Percentiles rank a stretch among this genome's conserved stretches.
These are phyloP conservation scores for Orbilia quercus DNA, from an alignment of 2,329 filamentous ascomycete species.

Conservation along the genomic window DNA sequence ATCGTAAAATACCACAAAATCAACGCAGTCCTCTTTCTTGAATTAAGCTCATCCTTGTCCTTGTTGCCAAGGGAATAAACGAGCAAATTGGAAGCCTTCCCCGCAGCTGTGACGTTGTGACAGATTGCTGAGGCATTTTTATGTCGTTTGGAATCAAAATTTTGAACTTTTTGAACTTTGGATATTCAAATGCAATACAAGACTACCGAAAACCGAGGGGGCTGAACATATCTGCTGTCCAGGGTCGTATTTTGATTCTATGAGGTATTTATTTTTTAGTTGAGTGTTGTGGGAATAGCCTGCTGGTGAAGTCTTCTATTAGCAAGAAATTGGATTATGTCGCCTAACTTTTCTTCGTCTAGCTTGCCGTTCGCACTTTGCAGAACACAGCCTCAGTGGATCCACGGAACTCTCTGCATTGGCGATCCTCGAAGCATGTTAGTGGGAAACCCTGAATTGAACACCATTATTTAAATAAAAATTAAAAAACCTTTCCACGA, in stretches of 20 bases:
- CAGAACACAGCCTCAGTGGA: conserved; percentile 50
- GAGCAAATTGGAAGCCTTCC: conserved; percentile 35
- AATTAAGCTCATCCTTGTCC: conserved; percentile 28
- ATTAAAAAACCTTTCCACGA: conserved; percentile 30
- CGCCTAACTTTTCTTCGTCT: conserved; percentile 15
- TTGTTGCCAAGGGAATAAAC: conserved; percentile 16
- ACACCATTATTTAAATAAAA: conserved; percentile 5
- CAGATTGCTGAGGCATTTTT: too few relatives aligned
- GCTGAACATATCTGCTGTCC: too few relatives aligned
- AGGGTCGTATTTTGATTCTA: too few relatives aligned
- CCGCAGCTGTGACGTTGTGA: neutral
- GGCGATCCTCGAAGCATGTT: conserved; percentile 15
- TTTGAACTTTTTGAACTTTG: too few relatives aligned
- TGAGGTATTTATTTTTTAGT: conserved; percentile 40
- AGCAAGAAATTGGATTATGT: neutral
- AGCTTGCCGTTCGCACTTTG: conserved; percentile 1
- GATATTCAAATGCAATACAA: too few relatives aligned
- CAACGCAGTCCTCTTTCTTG: conserved; percentile 7
- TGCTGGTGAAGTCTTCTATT: neutral
- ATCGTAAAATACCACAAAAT: too few relatives aligned
- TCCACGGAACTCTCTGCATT: conserved; percentile 29
- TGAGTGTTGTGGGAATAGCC: neutral
- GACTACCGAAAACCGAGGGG: too few relatives aligned
- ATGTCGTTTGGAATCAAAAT: too few relatives aligned
- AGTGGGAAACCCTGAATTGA: conserved; percentile 9